Conservation (phyloP, 75 land plant species). For the Pinus tabuliformis region DNA sequence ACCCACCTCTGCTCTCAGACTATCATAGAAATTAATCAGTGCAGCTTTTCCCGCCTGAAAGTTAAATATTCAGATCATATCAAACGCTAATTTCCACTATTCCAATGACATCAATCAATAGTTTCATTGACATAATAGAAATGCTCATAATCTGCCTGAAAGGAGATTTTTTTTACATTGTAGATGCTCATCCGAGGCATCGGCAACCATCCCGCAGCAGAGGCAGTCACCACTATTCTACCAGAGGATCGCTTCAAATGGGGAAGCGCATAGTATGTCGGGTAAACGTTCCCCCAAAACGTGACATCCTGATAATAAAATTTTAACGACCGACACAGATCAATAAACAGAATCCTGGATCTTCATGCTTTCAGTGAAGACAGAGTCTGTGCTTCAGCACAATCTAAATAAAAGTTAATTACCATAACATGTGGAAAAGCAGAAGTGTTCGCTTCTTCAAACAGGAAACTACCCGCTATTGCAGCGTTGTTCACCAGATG, state of each 20-base stretch:
- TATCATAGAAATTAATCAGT: constrained; percentile 48
- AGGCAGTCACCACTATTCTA: constrained; percentile 61
- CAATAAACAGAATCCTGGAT: background rate
- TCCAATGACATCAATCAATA: background rate
- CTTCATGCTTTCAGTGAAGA: background rate
- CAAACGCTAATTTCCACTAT: background rate
- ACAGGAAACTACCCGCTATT: constrained; percentile 27
- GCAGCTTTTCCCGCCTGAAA: constrained; percentile 81
- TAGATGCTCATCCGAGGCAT: constrained; percentile 67
- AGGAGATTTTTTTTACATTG: constrained; percentile 39
- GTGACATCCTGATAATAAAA: constrained; percentile 48
- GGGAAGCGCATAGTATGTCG: constrained; percentile 66
- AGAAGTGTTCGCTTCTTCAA: constrained; percentile 47
- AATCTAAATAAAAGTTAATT: background rate
- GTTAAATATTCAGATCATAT: background rate
- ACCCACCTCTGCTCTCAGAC: constrained; percentile 63
- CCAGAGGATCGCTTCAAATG: constrained; percentile 54
- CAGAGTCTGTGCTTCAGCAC: background rate
- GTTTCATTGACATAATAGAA: background rate
- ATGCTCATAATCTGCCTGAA: background rate
- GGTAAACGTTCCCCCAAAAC: constrained; percentile 79
- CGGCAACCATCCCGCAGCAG: constrained; percentile 56
- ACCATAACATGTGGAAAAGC: constrained; percentile 42
- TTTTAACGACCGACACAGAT: background rate
- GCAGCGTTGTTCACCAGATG: constrained; percentile 90